phyloP scores from a whole-genome alignment of 2,329 filamentous ascomycete genomes.

The Colletotrichum lini region DNA sequence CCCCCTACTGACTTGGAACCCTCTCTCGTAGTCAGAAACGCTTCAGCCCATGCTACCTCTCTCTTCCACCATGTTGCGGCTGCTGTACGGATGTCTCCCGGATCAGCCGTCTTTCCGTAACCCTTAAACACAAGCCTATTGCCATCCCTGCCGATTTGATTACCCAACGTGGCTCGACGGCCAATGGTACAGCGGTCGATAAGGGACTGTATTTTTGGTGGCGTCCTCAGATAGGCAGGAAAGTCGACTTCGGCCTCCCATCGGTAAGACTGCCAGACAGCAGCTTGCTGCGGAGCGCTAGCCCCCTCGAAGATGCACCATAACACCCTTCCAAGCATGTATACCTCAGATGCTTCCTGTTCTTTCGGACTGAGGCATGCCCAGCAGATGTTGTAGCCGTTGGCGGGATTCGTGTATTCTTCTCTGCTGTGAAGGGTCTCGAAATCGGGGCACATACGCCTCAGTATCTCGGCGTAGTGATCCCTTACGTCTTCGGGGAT shows the following conservation, averaged over 20 bases:
- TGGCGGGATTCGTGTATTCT: slow-evolving; percentile 62
- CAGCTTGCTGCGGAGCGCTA: slow-evolving; percentile 69
- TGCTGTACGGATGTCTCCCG: slow-evolving; percentile 53
- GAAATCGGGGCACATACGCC: slow-evolving; percentile 63
- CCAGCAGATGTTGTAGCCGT: slow-evolving; percentile 72
- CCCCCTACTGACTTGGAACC: slow-evolving; percentile 54
- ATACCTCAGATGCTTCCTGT: slow-evolving; percentile 72
- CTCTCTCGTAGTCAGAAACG: slow-evolving; percentile 60
- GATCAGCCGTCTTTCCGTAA: slow-evolving; percentile 51
- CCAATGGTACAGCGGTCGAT: slow-evolving; percentile 68
- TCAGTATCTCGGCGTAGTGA: slow-evolving; percentile 59
- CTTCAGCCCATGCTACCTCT: slow-evolving; percentile 64
- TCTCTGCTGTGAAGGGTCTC: slow-evolving; percentile 58
- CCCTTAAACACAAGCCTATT: slow-evolving; percentile 62
- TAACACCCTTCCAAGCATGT: slow-evolving; percentile 73
- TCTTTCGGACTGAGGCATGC: slow-evolving; percentile 64
- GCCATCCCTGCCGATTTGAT: slow-evolving; percentile 59
- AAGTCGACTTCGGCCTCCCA: slow-evolving; percentile 71
- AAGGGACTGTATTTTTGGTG: slow-evolving; percentile 59
- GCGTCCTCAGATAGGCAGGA: slow-evolving; percentile 65
- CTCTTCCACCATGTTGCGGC: slow-evolving; percentile 64
- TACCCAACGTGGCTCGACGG: slow-evolving; percentile 60
- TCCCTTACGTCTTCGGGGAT: slow-evolving; percentile 56
- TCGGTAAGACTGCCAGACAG: slow-evolving; percentile 72
- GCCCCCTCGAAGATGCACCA: slow-evolving; percentile 76